Evolutionary conservation across 345 rosid genomes (phyloP).

Genomic region (Linum usitatissimum): DNA sequence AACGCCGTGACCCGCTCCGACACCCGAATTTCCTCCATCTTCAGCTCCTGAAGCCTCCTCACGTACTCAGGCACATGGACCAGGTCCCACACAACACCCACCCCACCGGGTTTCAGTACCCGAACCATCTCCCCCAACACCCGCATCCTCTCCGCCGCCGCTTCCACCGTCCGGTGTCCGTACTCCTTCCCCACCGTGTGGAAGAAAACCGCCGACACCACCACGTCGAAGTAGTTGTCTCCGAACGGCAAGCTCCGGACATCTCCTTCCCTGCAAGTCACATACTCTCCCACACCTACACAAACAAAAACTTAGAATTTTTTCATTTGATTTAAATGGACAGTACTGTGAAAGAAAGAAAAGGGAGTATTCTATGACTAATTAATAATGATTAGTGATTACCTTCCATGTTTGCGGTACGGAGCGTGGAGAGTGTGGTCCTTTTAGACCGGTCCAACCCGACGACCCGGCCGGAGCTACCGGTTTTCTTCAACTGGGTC

Average conservation of each 20-base stretch:
- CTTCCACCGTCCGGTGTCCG: conserved; percentile 79
- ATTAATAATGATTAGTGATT: neutral
- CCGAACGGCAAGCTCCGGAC: conserved; percentile 72
- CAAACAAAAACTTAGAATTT: neutral
- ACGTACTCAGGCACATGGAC: conserved; percentile 77
- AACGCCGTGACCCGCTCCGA: conserved; percentile 85
- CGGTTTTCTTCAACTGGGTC: conserved; percentile 83
- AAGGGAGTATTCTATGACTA: neutral
- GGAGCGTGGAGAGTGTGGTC: conserved; percentile 78
- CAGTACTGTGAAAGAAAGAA: neutral
- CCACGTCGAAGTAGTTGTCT: conserved; percentile 86
- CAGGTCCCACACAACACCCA: conserved; percentile 80
- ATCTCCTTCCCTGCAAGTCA: conserved; percentile 86
- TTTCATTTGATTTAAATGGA: too few relatives aligned
- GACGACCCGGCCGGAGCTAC: conserved; percentile 90
- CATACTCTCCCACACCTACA: conserved; percentile 86
- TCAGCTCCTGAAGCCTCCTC: conserved; percentile 61
- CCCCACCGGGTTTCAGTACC: conserved; percentile 74
- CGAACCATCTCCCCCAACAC: conserved; percentile 79
- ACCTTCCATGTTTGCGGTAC: conserved; percentile 90
- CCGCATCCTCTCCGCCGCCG: conserved; percentile 78
- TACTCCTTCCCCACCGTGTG: conserved; percentile 81
- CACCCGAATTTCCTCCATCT: conserved; percentile 78
- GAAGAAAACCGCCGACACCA: conserved; percentile 73
- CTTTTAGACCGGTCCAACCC: conserved; percentile 71